Evolutionary conservation across 2,329 filamentous ascomycete species (phyloP).

Genomic region (Penicillium aurantiogriseum): DNA sequence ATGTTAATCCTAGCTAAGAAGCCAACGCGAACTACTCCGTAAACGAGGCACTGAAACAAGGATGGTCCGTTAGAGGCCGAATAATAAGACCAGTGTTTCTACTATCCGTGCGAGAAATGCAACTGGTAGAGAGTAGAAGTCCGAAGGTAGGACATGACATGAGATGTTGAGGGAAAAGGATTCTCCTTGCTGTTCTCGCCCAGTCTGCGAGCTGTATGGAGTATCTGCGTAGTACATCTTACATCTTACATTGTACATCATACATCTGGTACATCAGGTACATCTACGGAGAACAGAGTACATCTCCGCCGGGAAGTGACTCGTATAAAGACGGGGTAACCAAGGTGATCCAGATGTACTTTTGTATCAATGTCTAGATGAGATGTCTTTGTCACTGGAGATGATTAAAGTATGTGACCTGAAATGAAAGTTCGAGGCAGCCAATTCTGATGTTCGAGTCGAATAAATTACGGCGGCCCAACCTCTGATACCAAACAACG

Average conservation of each 20-base stretch:
- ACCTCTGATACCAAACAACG: constrained; percentile 4
- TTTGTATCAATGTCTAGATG: neutral
- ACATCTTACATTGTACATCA: constrained; percentile 5
- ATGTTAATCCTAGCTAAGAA: constrained; percentile 4
- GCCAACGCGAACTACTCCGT: constrained; percentile 1
- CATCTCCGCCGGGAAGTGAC: constrained; percentile 7
- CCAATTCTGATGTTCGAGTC: constrained; percentile 4
- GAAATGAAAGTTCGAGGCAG: constrained; percentile 3
- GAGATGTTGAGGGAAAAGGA: constrained; percentile 7
- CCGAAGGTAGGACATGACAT: constrained; percentile 26
- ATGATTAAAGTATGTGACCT: neutral
- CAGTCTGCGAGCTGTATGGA: constrained; percentile 6
- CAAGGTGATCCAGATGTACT: neutral
- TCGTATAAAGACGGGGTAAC: constrained; percentile 2
- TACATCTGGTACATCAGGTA: constrained; percentile 10
- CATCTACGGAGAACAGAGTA: neutral
- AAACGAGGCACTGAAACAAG: constrained; percentile 12
- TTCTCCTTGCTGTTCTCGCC: constrained; percentile 19
- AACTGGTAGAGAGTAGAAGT: constrained; percentile 2
- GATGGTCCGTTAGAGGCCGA: neutral
- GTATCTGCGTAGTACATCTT: constrained; percentile 1
- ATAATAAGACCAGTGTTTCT: neutral
- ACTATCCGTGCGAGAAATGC: constrained; percentile 4
- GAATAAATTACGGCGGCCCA: constrained; percentile 16
- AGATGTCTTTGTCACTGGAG: neutral